Base-by-base conservation (phyloP, 495 filamentous ascomycete species). In the Penicillium soppii region DNA sequence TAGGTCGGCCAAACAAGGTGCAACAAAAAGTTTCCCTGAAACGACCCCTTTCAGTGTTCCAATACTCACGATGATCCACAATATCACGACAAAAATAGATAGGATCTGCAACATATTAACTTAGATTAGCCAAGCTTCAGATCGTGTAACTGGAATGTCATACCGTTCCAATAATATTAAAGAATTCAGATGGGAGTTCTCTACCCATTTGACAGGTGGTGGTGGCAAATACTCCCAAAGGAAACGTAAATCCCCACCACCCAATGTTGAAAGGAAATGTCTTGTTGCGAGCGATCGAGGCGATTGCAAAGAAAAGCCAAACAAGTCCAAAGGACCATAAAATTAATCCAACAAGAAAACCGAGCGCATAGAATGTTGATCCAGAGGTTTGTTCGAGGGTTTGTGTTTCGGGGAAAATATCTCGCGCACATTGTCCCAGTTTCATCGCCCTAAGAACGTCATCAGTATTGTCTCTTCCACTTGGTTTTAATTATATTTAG, bases 191-290 rank as follows among this genome's bases (percentile, higher is more conserved):
- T 1, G 68, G 67, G 32, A 83, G 58, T 52, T 82, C 79, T 27
- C 67, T 51, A 4, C 70, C 80, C 7, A 85, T 52, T 37, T 70
- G 59, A 10, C 61, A 66, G 1, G 83, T 84, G 6, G 1, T 7
- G 1, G 36, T 22, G n/a, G 82, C 71, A 56, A 77, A 82, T n/a
- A 78, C 78, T 23, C 78, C 82, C 20, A 85, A 52, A 0, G 83
- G 83, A 44, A 86, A 87, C 2, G 74, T 82, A 43, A 86, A 85
- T 4, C 76, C 78, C 84, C 84, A 87, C 82, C 83, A 86, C 1
- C 83, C 83, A 57, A 85, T 79, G 46, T 85, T 86, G 61, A 86
- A 86, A 0, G 83, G 81, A 41, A 86, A 85, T 10, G 54, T 72
- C 42, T 58, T 69, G 8, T 30, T 74, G 4, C 57, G 48, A 0